A percentile compares a stretch with the other conserved stretches of the same genome.
Evolutionary conservation across 441 rosid species (phyloP).

Genomic region (Gossypium aridum): DNA sequence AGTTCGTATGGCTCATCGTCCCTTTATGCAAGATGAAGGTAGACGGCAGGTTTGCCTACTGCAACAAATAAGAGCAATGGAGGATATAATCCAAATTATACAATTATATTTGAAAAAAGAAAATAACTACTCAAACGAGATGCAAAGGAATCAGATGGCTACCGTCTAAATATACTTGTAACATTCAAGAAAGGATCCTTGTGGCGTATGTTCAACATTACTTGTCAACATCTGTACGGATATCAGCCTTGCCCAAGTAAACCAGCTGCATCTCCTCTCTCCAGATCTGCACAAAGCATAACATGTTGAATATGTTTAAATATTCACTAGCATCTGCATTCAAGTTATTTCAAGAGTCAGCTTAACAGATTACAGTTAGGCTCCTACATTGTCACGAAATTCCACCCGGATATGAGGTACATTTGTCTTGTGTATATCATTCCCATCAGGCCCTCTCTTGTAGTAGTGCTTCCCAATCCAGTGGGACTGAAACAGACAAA

Average conservation of each 20-base stretch:
- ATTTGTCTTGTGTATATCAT: slow-evolving; percentile 85
- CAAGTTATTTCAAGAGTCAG: background rate
- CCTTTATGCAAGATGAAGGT: background rate
- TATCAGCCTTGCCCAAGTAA: slow-evolving; percentile 58
- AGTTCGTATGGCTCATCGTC: background rate
- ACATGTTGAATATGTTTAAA: background rate
- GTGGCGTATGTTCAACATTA: slow-evolving; percentile 18
- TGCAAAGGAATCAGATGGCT: background rate
- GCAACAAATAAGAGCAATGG: background rate
- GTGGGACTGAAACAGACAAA: slow-evolving; percentile 55
- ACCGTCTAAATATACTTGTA: slow-evolving; percentile 13
- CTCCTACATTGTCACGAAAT: slow-evolving; percentile 76
- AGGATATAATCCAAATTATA: background rate
- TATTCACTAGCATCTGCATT: background rate
- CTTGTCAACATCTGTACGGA: slow-evolving; percentile 56
- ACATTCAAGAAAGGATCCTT: background rate
- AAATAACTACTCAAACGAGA: background rate
- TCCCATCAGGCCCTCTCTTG: slow-evolving; percentile 95
- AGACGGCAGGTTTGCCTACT: slow-evolving; percentile 8
- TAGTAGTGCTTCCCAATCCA: slow-evolving; percentile 93
- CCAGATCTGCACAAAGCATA: slow-evolving; percentile 62
- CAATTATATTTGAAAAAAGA: background rate
- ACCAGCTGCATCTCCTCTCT: slow-evolving; percentile 89
- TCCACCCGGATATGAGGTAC: slow-evolving; percentile 97
- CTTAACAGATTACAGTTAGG: background rate